A percentile compares a stretch with the other conserved stretches of the same genome.
phyloP scores from a whole-genome alignment of 441 rosid genomes.

The Gossypium laxum region DNA sequence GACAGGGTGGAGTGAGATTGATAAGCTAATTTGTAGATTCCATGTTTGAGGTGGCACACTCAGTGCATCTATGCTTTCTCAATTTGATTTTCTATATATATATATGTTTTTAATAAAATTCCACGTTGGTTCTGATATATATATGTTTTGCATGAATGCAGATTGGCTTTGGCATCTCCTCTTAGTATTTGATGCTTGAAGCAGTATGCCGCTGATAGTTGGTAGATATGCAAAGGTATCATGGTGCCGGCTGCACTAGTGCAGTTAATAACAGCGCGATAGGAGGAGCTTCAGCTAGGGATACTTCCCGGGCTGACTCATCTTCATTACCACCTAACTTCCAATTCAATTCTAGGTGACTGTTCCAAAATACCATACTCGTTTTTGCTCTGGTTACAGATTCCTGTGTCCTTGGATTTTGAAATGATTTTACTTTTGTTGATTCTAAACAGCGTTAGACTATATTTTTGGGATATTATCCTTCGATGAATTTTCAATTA shows the following conservation, averaged over 20 bases:
- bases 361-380: background rate
- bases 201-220: conserved; percentile 78
- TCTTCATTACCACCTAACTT: conserved; percentile 53
- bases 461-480: background rate
- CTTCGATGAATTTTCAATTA: background rate
- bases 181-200: conserved; percentile 52
- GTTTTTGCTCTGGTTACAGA: background rate
- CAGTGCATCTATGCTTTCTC: background rate
- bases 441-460: background rate
- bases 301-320: conserved; percentile 62
- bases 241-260: conserved; percentile 73
- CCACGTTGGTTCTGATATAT: background rate
- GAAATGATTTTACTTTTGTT: background rate
- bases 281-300: conserved; percentile 76
- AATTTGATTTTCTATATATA: background rate
- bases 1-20: conserved; percentile 13
- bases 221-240: conserved; percentile 99
- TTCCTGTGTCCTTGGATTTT: background rate
- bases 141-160: conserved; percentile 18
- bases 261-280: conserved; percentile 76
- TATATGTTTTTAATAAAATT: background rate
- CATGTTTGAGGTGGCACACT: conserved; percentile 17
- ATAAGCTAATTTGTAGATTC: conserved; percentile 6
- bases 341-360: conserved; percentile 61
- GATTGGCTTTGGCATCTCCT: conserved; percentile 31